Evolutionary conservation across 108 stramenopile genomes (phyloP).

Genomic region (Aurantiochytrium sp.): DNA sequence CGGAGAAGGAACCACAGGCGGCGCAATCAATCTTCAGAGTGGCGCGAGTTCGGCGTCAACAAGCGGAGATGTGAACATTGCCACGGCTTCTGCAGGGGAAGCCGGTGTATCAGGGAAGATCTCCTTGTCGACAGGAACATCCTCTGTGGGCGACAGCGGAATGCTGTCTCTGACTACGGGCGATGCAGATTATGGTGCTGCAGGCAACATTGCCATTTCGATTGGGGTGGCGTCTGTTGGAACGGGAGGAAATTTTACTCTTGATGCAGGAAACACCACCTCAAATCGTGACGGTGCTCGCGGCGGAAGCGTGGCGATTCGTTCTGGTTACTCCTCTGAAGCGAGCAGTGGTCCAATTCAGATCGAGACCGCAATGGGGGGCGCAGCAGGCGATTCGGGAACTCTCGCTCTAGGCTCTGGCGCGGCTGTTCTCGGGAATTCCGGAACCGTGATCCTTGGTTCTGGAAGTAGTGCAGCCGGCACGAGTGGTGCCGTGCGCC

Average conservation of each 20-base stretch:
- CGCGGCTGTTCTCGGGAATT: background rate
- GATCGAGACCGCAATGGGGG: background rate
- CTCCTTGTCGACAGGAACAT: background rate
- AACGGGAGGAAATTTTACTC: background rate
- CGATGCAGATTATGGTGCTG: background rate
- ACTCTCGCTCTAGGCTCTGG: background rate
- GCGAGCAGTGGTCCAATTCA: background rate
- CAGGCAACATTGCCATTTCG: conserved; percentile 15
- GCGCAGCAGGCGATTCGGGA: background rate
- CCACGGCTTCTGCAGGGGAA: conserved; percentile 14
- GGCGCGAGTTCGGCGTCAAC: background rate
- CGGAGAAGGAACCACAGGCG: background rate
- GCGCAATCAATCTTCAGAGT: background rate
- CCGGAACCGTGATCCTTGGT: background rate
- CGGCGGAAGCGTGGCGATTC: background rate
- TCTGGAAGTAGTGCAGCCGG: background rate
- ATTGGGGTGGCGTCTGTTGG: conserved; percentile 33
- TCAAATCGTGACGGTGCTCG: background rate
- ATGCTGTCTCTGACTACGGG: conserved; percentile 23
- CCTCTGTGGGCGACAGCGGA: conserved; percentile 29
- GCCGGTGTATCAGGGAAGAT: conserved; percentile 19
- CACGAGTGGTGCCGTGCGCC: background rate
- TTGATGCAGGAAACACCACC: background rate
- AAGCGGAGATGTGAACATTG: conserved; percentile 10
- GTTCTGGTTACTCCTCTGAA: background rate